Percentiles rank a stretch among this genome's conserved stretches.
Evolutionary conservation across 495 filamentous ascomycete species (phyloP).

Genomic region (Elasticomyces elasticus): DNA sequence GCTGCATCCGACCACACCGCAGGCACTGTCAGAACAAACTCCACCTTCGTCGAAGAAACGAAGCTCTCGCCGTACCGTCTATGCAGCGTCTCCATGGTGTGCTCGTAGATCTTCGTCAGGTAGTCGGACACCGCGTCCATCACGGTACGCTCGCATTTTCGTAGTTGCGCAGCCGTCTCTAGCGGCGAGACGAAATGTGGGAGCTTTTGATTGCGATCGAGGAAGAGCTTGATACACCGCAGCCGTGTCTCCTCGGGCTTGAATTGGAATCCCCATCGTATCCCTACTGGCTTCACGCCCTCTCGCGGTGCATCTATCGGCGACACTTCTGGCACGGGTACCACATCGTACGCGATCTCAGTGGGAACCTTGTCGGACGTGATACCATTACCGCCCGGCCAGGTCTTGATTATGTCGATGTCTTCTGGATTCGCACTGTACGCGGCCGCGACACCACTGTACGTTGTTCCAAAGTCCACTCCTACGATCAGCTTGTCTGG

Average conservation of each 20-base stretch:
- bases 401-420: constrained; percentile 71
- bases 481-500: constrained; percentile 31
- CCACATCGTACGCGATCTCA: constrained; percentile 34
- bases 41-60: constrained; percentile 33
- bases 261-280: constrained; percentile 72
- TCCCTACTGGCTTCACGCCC: constrained; percentile 25
- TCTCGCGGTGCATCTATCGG: constrained; percentile 32
- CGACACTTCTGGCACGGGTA: constrained; percentile 6
- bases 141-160: constrained; percentile 41
- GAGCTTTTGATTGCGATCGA: constrained; percentile 66
- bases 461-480: constrained; percentile 35
- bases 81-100: constrained; percentile 64
- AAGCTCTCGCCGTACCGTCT: constrained; percentile 40
- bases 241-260: constrained; percentile 62
- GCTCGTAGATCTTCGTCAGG: constrained; percentile 50
- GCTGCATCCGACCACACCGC: constrained; percentile 43
- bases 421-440: constrained; percentile 68
- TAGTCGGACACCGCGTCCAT: constrained; percentile 40
- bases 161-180: constrained; percentile 62
- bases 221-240: constrained; percentile 70
- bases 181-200: constrained; percentile 67
- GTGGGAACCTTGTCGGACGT: constrained; percentile 39
- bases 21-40: constrained; percentile 55
- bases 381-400: constrained; percentile 59
- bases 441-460: constrained; percentile 56